Evolutionary conservation across 306 rosid species (phyloP), one percentile per base, ranked within the genome.

Genomic region (Abrus pulchellus): DNA sequence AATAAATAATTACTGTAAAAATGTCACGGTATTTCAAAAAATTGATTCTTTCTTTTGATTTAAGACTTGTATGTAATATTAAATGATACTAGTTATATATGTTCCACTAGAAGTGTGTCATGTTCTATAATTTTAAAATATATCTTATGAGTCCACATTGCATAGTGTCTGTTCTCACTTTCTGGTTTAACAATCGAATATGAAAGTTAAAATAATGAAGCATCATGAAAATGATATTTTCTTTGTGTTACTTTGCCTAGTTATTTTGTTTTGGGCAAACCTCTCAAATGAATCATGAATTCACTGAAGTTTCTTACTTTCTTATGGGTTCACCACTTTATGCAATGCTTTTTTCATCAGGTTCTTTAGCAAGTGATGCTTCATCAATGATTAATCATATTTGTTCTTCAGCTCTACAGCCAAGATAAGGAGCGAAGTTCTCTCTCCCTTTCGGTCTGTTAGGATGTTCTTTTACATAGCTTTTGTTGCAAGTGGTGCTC

Each of bases 381-480:
- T 82, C 81, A 72, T 61, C 86, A 88, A 65, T 68, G 79, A 87
- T 87, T 84, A 84, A 83, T 87, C 82, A 27, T 83, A 70, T 62
- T 88, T 76, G 83, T 83, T 67, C 84, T 90, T 89, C 84, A 93
- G 99, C 80, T 93, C 99, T 84, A 75, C 94, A 4, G 90, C 97
- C 85, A 91, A 38, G 90, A 91, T 95, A 78, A 86, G 99, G 71
- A 90, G 92, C 76, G 92, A 90, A 79, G 97, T 94, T 61, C 94
- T 94, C 38, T 86, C 97, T 53, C 97, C 94, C 33, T 91, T 92
- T 84, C 97, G 94, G 47, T 77, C 97, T 0, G 92, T 92, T 83
- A 89, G 98, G 85, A 94, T 91, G 97, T 94, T 94, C 90, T 91
- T 91, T 83, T 92, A 87, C 60, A 52, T 87, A 20, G 93, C 92